Evolutionary conservation across 2,329 filamentous ascomycete species (phyloP).

Genomic region (Sarocladiaceae sp.): DNA sequence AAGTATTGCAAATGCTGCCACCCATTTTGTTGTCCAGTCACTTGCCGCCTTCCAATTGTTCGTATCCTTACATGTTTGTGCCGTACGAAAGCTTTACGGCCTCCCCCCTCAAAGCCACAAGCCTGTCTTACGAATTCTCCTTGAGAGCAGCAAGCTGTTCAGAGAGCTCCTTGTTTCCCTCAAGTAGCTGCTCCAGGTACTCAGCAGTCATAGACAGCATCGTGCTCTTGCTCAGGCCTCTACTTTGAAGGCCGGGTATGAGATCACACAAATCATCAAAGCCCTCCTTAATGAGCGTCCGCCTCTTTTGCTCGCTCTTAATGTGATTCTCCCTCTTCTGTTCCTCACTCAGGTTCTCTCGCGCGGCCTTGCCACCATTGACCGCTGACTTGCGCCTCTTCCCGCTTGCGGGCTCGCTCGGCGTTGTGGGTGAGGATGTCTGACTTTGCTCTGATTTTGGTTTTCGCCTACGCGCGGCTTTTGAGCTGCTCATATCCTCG

Average conservation of each 20-base stretch:
- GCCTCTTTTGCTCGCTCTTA: conserved; percentile 77
- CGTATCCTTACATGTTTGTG: too few species aligned
- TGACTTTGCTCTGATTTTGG: conserved; percentile 11
- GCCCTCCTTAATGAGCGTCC: conserved; percentile 73
- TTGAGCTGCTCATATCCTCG: conserved; percentile 27
- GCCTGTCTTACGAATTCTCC: conserved; percentile 12
- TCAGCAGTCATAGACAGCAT: conserved; percentile 70
- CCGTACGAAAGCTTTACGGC: too few species aligned
- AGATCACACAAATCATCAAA: conserved; percentile 74
- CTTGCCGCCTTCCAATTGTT: too few species aligned
- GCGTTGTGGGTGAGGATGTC: conserved; percentile 11
- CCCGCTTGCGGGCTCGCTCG: conserved; percentile 27
- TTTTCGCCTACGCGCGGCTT: conserved; percentile 11
- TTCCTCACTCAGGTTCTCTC: conserved; percentile 72
- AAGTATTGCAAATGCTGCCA: too few species aligned
- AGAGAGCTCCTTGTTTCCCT: conserved; percentile 58
- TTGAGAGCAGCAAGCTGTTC: conserved; percentile 40
- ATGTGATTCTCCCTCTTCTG: conserved; percentile 86
- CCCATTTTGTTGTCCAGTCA: too few species aligned
- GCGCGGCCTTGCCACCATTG: conserved; percentile 36
- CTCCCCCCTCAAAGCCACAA: too few species aligned
- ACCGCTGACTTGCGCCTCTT: conserved; percentile 46
- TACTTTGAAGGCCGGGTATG: conserved; percentile 67
- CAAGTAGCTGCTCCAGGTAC: conserved; percentile 67
- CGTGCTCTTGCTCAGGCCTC: conserved; percentile 76